A percentile compares a stretch with the other conserved stretches of the same genome.
phyloP scores from a whole-genome alignment of 768 basidiomycete species.

The Termitomyces heimii region DNA sequence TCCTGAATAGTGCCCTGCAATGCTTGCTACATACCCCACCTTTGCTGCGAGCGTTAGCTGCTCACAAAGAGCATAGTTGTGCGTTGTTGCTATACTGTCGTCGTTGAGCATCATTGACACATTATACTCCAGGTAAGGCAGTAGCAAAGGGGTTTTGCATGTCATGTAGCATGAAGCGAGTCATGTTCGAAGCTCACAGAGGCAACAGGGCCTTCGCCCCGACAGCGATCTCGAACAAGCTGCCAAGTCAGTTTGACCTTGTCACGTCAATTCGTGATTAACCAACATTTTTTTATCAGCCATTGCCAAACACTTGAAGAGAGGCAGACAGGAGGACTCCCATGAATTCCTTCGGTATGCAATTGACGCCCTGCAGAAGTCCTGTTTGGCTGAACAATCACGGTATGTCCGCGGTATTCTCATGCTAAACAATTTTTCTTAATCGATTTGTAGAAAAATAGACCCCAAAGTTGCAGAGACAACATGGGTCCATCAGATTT shows the following conservation, averaged over 20 bases:
- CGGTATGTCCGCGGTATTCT: slow-evolving; percentile 42
- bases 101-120: slow-evolving; percentile 2
- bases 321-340: slow-evolving; percentile 93
- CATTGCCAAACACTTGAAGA: slow-evolving; percentile 87
- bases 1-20: slow-evolving; percentile 91
- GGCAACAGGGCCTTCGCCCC: slow-evolving; percentile 54
- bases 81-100: slow-evolving; percentile 23
- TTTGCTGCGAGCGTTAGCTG: slow-evolving; percentile 55
- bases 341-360: slow-evolving; percentile 97
- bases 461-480: slow-evolving; percentile 72
- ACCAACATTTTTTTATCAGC: slow-evolving; percentile 33
- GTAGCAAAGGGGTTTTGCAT: slow-evolving; percentile 64
- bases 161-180: slow-evolving; percentile 60
- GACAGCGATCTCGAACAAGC: slow-evolving; percentile 52
- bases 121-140: slow-evolving; percentile 28
- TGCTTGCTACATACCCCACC: slow-evolving; percentile 92
- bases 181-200: slow-evolving; percentile 50
- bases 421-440: neutral
- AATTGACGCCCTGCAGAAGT: slow-evolving; percentile 86
- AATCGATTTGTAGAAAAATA: slow-evolving; percentile 45
- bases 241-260: slow-evolving; percentile 51
- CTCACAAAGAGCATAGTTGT: slow-evolving; percentile 58
- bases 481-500: slow-evolving; percentile 92
- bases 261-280: neutral
- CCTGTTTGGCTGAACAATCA: slow-evolving; percentile 66